phyloP scores from a whole-genome alignment of 2,329 filamentous ascomycete genomes.

The Microdochium nivale region DNA sequence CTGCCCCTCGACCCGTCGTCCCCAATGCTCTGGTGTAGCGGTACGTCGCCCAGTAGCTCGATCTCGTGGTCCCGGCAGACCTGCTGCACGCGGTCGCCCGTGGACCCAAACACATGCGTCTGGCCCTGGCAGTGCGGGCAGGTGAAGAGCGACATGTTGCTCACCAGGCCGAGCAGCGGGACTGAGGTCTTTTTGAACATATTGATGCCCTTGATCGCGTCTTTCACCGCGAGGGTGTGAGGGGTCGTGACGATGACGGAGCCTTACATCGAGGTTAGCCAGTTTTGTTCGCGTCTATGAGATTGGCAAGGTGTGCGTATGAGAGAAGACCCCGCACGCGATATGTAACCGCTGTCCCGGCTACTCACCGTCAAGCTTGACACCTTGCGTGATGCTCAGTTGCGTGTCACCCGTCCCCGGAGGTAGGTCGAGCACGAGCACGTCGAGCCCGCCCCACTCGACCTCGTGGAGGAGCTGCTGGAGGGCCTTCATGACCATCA shows the following conservation, averaged over 20 bases:
- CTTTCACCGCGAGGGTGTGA: conserved; percentile 84
- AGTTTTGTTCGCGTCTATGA: no score
- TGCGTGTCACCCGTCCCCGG: conserved; percentile 95
- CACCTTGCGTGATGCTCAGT: conserved; percentile 91
- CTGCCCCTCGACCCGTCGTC: conserved; percentile 80
- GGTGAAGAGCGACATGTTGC: conserved; percentile 83
- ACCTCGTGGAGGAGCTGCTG: conserved; percentile 94
- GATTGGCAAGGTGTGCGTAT: no score
- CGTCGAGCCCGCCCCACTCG: conserved; percentile 82
- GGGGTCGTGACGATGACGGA: conserved; percentile 87
- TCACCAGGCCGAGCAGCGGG: conserved; percentile 76
- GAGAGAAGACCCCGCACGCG: no score
- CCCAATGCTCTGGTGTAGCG: conserved; percentile 77
- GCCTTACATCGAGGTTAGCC: no score
- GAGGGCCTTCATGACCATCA: conserved; percentile 97
- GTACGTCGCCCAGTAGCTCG: conserved; percentile 80
- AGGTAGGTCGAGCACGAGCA: conserved; percentile 84
- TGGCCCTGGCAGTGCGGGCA: conserved; percentile 71
- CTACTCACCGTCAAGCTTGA: conserved; percentile 70
- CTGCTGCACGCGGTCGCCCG: conserved; percentile 51
- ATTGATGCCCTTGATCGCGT: conserved; percentile 83
- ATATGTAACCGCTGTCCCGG: no score
- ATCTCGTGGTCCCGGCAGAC: conserved; percentile 67
- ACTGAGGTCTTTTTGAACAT: conserved; percentile 86
- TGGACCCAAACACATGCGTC: conserved; percentile 63